Percentiles rank a stretch among this genome's conserved stretches.
These are phyloP conservation scores for Artemisia argyi DNA, from an alignment of 129 eudicot genomes.

Conservation along the genomic window DNA sequence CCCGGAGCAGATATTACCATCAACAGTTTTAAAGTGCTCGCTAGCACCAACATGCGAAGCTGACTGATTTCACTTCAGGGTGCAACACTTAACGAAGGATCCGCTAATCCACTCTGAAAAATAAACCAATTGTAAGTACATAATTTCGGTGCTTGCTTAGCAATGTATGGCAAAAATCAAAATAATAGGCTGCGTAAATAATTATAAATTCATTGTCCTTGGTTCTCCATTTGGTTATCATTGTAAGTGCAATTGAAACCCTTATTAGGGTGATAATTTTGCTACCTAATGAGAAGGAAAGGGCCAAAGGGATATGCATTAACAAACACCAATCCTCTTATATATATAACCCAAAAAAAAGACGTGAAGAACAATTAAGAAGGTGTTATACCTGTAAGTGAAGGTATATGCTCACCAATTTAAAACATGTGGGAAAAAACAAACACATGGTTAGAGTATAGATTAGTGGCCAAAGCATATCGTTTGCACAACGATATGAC, in stretches of 20 bases:
- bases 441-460: too few relatives aligned
- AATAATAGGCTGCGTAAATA: neutral
- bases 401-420: too few relatives aligned
- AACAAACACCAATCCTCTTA: neutral
- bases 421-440: too few relatives aligned
- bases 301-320: neutral
- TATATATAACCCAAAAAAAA: too few relatives aligned
- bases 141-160: constrained; percentile 1
- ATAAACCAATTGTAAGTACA: constrained; percentile 16
- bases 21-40: constrained; percentile 5
- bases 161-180: neutral
- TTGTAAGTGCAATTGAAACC: neutral
- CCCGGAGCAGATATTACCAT: constrained; percentile 14
- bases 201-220: neutral
- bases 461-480: too few relatives aligned
- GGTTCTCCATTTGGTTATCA: neutral
- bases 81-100: constrained; percentile 26
- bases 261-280: neutral
- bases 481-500: too few relatives aligned
- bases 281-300: neutral
- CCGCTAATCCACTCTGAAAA: constrained; percentile 44
- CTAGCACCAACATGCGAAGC: constrained; percentile 24
- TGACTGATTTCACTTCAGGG: neutral
- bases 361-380: too few relatives aligned
- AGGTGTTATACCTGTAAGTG: too few relatives aligned